Conservation (phyloP, 2,329 filamentous ascomycete genomes). For the Magnaporthales sp. region DNA sequence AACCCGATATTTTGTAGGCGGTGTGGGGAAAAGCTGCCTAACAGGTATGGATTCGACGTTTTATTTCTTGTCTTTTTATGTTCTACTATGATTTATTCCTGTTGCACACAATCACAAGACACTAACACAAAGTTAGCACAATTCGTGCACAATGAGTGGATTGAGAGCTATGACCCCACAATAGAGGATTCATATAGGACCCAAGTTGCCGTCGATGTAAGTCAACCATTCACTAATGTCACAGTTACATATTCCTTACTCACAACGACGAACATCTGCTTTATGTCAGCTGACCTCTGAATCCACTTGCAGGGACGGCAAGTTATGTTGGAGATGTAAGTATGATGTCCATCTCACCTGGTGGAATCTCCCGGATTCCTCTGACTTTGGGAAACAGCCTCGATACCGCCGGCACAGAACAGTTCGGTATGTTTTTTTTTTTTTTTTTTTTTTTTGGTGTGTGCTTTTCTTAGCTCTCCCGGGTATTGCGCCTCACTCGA, state of each 20-base stretch:
- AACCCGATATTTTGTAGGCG: slow-evolving; percentile 43
- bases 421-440: slow-evolving; percentile 71
- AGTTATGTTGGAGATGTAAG: slow-evolving; percentile 83
- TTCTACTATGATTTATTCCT: background rate
- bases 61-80: slow-evolving; percentile 9
- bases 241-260: background rate
- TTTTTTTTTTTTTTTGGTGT: no score
- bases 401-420: slow-evolving; percentile 85
- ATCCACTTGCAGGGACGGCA: slow-evolving; percentile 61
- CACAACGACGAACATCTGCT: slow-evolving; percentile 8
- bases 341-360: background rate
- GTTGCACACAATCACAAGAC: background rate
- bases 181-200: slow-evolving; percentile 73
- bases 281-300: slow-evolving; percentile 20
- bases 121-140: slow-evolving; percentile 48
- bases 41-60: slow-evolving; percentile 50
- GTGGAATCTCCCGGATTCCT: slow-evolving; percentile 14
- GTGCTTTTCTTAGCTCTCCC: no score
- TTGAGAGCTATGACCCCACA: slow-evolving; percentile 76
- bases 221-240: slow-evolving; percentile 23
- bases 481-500: no score
- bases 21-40: slow-evolving; percentile 86
- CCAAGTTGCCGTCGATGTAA: slow-evolving; percentile 74
- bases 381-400: slow-evolving; percentile 42
- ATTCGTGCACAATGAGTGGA: slow-evolving; percentile 92